Base-by-base conservation (phyloP, 768 basidiomycete genomes). In the Boletus reticulatus region DNA sequence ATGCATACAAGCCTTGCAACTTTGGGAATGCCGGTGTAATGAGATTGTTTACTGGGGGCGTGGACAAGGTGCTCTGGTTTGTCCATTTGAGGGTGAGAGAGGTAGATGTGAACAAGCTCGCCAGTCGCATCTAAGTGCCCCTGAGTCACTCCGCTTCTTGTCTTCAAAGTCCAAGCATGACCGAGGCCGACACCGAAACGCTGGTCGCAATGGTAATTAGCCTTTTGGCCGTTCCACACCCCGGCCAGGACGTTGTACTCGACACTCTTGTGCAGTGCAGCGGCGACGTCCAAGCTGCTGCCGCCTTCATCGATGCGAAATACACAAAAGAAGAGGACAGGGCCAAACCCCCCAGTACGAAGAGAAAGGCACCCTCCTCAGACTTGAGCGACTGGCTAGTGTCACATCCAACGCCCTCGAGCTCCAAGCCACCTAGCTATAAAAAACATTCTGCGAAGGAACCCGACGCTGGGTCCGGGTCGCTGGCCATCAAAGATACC, bases 181-280 rank as follows among this genome's bases (percentile, higher is more conserved):
- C 50, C 8, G 64, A 60, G 31, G 45, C 38, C 10, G 87, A 89
- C 70, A 92, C 87, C 0, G 89, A 92, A 31, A 82, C 75, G 8
- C 75, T 90, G 34, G 73, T 92, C 42, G 87, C 82, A 11, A 72
- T 89, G 53, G 81, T 89, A n/a, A 72, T 76, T 16, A 89, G 87
- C 65, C 72, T 88, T 14, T 67, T 89, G 16, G 53, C 63, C 47
- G 52, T 50, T 24, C 67, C 67, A 50, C 57, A 60, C 14, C 69
- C 75, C 4, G 68, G 73, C 32, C 75, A 78, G 42, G 70, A 72
- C 20, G 61, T 67, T 8, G 76, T 90, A 1, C 73, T 92, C 6
- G 80, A 89, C 43, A 77, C 84, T 2, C 77, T 92, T 10, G 72
- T 85, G 14, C 66, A 76, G 49, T 76, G 72, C 44, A 71, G 82